Base-by-base conservation (phyloP, 257 asterid genomes). In the Solanum gracilifrons region DNA sequence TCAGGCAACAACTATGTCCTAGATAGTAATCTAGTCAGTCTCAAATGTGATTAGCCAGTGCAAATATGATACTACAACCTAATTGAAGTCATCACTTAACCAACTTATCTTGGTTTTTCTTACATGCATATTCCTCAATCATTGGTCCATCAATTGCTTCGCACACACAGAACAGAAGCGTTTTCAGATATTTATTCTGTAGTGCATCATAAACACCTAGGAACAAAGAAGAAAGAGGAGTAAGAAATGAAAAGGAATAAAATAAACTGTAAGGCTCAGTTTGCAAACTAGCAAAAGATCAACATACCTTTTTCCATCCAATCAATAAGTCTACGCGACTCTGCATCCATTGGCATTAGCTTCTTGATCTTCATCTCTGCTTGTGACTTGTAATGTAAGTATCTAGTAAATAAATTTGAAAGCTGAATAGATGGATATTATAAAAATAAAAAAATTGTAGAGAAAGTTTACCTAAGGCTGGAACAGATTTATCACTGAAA, bases 341-440 rank as follows among this genome's bases (percentile, higher is more conserved):
- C 99, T 77, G 96, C 95, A 93, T 95, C 99, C 95, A 96, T 90
- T 51, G 99, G 99, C 98, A 95, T 94, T 58, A 96, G 99, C 93
- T 96, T 95, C 92, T 96, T 96, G 66, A 96, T 94, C 93, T 96
- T 96, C 98, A 96, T 95, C 87, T 95, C 98, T 95, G 92, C 87
- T 85, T 48, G 74, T 76, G 86, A 68, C 87, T 85, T 41, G 74
- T 76, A 84, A 73, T 74, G 72, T 69, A 85, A 89, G 51, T 10
- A 62, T 77, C 77, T 58, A 86, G 90, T 68, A 69, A 86, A 72
- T 55, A 71, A 85, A 88, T 89, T 71, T 64, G 87, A n/a, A 84
- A 69, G 69, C 68, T 18, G 37, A 35, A 9, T 16, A 39, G n/a
- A 64, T 21, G 66, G 25, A 64, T 51, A 13, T 37, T 55, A 58